Base-by-base conservation (phyloP, 441 rosid species). In the Manihot esculenta region DNA sequence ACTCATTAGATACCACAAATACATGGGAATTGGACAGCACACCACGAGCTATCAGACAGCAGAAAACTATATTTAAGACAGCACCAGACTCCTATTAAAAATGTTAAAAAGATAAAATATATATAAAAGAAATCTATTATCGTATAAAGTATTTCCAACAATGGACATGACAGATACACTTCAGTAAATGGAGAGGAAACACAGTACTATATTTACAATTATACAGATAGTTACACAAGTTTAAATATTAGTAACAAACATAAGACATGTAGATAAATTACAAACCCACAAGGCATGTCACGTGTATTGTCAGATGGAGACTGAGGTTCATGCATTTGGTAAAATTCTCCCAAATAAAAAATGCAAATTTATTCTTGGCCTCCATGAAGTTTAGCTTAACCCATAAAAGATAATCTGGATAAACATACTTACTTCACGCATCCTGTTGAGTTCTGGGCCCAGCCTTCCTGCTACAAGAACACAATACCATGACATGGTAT, bases 401-500 rank as follows among this genome's bases (percentile, higher is more conserved):
- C 53, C 54, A 58, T 70, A 62, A 57, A 70, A 66, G 12, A 72
- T 69, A 70, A 57, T 74, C 23, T 51, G 61, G 64, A 50, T 45
- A 66, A 42, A 38, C 55, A 15, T 68, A 73, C 97, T 82, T 88
- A 95, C 99, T 86, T 78, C 93, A 68, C 97, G 94, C 96, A 95
- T 89, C 79, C 84, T 84, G 74, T 87, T 85, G 72, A 93, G 97
- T 78, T 93, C 99, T 20, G 82, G 81, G 73, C 99, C 82, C 64
- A 74, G 88, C 80, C 99, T 89, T 80, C 99, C 99, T n/a, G 91
- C 97, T 75, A 93, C 81, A 75, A 93, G 82, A 72, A 89, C 94
- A 79, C 99, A 95, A 84, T 95, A 95, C 98, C 99, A 95, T 47
- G 89, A 87, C 35, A 71, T 44, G 27, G 79, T 79, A 65, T 91